These are phyloP conservation scores for Cyclotella sp. DNA, from an alignment of 108 stramenopile species.

Conservation along the genomic window DNA sequence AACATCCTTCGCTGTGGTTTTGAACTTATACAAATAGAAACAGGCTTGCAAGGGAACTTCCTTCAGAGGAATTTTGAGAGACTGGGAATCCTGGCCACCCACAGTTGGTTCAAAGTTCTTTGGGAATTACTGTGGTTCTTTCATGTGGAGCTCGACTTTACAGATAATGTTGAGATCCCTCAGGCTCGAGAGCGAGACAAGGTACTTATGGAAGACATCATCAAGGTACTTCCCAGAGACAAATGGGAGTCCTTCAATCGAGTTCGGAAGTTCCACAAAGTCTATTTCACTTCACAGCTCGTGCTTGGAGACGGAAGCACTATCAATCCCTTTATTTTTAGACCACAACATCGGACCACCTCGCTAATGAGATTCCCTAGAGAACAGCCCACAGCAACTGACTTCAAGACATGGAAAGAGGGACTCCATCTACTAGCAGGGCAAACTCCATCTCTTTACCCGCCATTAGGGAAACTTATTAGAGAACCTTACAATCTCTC, in stretches of 20 bases:
- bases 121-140: slow-evolving; percentile 1
- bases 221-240: too few species aligned
- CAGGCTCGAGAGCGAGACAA: not conserved
- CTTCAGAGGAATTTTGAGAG: not conserved
- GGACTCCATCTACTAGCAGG: too few species aligned
- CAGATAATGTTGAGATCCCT: not conserved
- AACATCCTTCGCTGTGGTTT: not conserved
- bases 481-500: too few species aligned
- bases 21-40: slow-evolving; percentile 6
- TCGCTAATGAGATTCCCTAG: too few species aligned
- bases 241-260: not conserved
- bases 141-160: not conserved
- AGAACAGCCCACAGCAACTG: too few species aligned
- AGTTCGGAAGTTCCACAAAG: too few species aligned
- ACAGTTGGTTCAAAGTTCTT: slow-evolving; percentile 10
- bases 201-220: not conserved
- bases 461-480: too few species aligned
- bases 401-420: too few species aligned
- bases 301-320: not conserved
- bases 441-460: too few species aligned
- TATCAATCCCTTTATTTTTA: too few species aligned
- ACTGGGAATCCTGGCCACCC: not conserved
- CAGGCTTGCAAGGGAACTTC: slow-evolving; percentile 6
- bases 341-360: too few species aligned
- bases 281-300: not conserved